Evolutionary conservation across 148 eudicot species (phyloP).

Genomic region (Rhododendron ferrugineum): DNA sequence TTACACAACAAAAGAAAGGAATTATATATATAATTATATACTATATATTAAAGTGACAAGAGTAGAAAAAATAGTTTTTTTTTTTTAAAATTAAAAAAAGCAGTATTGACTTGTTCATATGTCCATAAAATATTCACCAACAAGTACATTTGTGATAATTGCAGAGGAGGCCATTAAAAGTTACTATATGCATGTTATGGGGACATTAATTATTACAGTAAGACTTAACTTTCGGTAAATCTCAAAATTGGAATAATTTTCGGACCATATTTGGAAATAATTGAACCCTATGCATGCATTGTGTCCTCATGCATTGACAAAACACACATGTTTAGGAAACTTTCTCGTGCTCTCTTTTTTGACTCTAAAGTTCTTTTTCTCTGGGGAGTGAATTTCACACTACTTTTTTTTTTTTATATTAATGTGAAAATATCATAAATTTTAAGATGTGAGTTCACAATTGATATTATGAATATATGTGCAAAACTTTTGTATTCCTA

Average conservation of each 20-base stretch:
- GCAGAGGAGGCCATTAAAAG: background rate
- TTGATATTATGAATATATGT: too few relatives aligned
- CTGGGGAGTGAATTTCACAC: too few relatives aligned
- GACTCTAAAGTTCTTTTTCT: background rate
- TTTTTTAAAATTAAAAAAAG: background rate
- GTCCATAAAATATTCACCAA: background rate
- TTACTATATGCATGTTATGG: background rate
- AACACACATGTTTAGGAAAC: background rate
- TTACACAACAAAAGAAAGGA: background rate
- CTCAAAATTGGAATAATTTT: background rate
- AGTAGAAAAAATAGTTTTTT: background rate
- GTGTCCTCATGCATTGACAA: background rate
- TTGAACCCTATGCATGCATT: background rate
- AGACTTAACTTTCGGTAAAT: constrained; percentile 6
- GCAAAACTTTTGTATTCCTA: too few relatives aligned
- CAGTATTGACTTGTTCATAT: background rate
- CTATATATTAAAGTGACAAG: background rate
- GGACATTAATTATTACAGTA: constrained; percentile 4
- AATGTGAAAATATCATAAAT: too few relatives aligned
- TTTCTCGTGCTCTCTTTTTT: background rate
- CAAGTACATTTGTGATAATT: constrained; percentile 5
- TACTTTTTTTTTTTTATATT: background rate
- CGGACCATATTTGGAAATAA: background rate
- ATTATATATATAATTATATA: background rate
- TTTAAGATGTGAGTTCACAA: too few relatives aligned